Conservation (phyloP, 1,139 yeast species). For the Kodamaea anthophila region DNA sequence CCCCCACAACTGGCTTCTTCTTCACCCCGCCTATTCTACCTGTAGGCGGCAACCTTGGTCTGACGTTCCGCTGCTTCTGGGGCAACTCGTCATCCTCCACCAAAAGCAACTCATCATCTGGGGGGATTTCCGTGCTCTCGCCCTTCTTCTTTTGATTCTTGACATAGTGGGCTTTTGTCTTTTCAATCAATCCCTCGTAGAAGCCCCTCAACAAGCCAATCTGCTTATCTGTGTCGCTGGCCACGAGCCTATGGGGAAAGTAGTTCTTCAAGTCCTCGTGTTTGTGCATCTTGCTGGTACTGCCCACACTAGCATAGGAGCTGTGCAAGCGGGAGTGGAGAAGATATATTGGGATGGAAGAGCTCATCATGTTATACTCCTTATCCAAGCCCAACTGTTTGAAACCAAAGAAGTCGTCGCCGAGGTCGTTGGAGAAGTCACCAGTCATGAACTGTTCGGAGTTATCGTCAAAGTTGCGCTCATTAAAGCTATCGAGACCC, state of each 20-base stretch:
- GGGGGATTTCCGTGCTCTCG: slow-evolving; percentile 41
- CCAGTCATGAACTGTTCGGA: slow-evolving; percentile 94
- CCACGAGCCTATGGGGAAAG: slow-evolving; percentile 42
- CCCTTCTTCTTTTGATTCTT: slow-evolving; percentile 53
- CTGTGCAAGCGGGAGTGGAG: slow-evolving; percentile 71
- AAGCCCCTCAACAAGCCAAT: slow-evolving; percentile 59
- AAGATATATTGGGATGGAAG: slow-evolving; percentile 84
- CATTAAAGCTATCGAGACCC: slow-evolving; percentile 66
- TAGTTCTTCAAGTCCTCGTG: slow-evolving; percentile 58
- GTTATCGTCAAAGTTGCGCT: slow-evolving; percentile 77
- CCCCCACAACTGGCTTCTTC: slow-evolving; percentile 50
- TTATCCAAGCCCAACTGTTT: slow-evolving; percentile 88
- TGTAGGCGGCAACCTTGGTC: slow-evolving; percentile 88
- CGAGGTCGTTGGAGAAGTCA: slow-evolving; percentile 86
- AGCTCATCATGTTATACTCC: slow-evolving; percentile 81
- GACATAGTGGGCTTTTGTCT: slow-evolving; percentile 41
- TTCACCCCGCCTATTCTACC: slow-evolving; percentile 76
- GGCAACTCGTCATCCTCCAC: slow-evolving; percentile 82
- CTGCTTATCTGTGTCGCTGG: slow-evolving; percentile 47
- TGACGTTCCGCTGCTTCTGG: slow-evolving; percentile 67
- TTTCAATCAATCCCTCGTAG: slow-evolving; percentile 44
- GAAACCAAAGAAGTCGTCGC: slow-evolving; percentile 97
- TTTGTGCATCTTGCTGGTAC: slow-evolving; percentile 43
- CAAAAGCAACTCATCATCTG: slow-evolving; percentile 36
- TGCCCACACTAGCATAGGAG: slow-evolving; percentile 38